These are phyloP conservation scores for Arthroderma sp. DNA, from an alignment of 2,329 filamentous ascomycete species.

Conservation along the genomic window DNA sequence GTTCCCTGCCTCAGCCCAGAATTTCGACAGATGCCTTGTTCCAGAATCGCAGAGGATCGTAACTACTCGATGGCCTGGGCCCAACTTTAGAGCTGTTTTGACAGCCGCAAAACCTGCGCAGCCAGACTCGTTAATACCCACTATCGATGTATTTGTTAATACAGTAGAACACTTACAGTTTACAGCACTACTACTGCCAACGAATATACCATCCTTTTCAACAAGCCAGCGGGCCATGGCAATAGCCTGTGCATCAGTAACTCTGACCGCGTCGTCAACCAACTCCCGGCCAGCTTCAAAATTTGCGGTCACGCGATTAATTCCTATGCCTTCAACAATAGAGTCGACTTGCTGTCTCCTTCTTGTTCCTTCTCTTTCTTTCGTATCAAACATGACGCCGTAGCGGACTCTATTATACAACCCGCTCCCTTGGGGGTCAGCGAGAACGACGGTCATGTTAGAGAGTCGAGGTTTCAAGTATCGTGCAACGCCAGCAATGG, in stretches of 20 bases:
- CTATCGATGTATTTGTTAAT: neutral
- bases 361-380: constrained; percentile 81
- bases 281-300: constrained; percentile 77
- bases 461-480: constrained; percentile 66
- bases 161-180: constrained; percentile 54
- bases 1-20: constrained; percentile 39
- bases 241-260: constrained; percentile 79
- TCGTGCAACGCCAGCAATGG: constrained; percentile 72
- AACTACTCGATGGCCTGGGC: constrained; percentile 38
- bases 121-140: constrained; percentile 6
- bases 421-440: constrained; percentile 88
- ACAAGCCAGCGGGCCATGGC: constrained; percentile 94
- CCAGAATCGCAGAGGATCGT: constrained; percentile 42
- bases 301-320: constrained; percentile 88
- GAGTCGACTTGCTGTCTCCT: constrained; percentile 85
- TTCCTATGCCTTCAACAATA: constrained; percentile 89
- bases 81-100: constrained; percentile 35
- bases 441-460: constrained; percentile 60
- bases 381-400: constrained; percentile 88
- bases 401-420: constrained; percentile 84
- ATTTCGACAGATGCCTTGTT: constrained; percentile 40
- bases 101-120: constrained; percentile 37
- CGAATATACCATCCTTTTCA: constrained; percentile 87
- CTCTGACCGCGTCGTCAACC: constrained; percentile 78
- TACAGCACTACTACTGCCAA: constrained; percentile 90